A percentile compares a stretch with the other conserved stretches of the same genome.
These are phyloP conservation scores for Primulina eburnea DNA, from an alignment of 257 asterid species.

Conservation along the genomic window DNA sequence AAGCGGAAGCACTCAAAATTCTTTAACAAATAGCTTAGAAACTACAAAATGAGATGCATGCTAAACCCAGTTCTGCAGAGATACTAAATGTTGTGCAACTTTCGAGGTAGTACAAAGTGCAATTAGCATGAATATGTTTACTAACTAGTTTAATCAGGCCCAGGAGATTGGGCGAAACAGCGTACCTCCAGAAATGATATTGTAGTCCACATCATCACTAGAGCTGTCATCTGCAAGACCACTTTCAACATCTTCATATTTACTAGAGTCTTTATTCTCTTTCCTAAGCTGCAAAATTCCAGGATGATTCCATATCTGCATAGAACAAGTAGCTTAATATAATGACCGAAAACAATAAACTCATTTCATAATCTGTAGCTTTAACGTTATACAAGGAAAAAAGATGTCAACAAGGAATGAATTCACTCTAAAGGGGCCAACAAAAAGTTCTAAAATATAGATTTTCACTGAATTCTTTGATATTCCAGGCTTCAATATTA, in stretches of 20 bases:
- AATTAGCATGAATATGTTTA: neutral
- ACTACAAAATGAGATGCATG: neutral
- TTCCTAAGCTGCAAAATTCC: conserved; percentile 85
- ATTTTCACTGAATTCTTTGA: neutral
- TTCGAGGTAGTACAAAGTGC: conserved; percentile 4
- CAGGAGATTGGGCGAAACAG: conserved; percentile 1
- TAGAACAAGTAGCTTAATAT: conserved; percentile 3
- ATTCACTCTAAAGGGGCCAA: neutral
- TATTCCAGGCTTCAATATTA: neutral
- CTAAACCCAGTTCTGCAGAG: conserved; percentile 4
- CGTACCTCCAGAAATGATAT: conserved; percentile 77
- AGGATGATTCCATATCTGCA: conserved; percentile 99
- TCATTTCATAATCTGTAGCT: neutral
- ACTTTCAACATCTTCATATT: conserved; percentile 69
- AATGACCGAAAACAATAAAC: neutral
- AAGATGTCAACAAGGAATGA: neutral
- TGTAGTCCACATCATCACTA: conserved; percentile 74
- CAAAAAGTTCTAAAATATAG: neutral
- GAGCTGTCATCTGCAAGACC: conserved; percentile 75
- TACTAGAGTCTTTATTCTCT: conserved; percentile 62
- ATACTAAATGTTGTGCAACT: conserved; percentile 10
- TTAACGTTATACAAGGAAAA: neutral
- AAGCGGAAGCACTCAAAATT: neutral
- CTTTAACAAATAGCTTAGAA: conserved; percentile 1
- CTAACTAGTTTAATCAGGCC: conserved; percentile 3